Percentiles rank a stretch among this genome's conserved stretches.
These are phyloP conservation scores for Lactifluus rugatus DNA, from an alignment of 768 basidiomycete genomes.

Conservation along the genomic window DNA sequence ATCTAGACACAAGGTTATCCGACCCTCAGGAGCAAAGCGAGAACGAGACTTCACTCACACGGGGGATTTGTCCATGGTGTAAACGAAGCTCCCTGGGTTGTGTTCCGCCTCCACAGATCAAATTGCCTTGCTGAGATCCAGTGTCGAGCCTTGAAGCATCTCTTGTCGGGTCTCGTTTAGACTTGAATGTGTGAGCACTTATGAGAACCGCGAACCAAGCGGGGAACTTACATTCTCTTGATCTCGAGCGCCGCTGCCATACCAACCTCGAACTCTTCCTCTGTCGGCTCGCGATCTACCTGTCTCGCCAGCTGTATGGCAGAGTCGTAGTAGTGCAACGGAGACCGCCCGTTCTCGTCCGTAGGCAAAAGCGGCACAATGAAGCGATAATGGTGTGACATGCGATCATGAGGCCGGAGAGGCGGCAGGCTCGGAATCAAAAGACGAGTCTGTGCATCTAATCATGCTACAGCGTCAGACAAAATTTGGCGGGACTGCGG, in stretches of 20 bases:
- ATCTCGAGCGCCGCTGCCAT: constrained; percentile 55
- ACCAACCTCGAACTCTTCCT: constrained; percentile 57
- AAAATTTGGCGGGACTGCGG: background rate
- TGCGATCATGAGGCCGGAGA: constrained; percentile 61
- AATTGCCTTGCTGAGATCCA: constrained; percentile 26
- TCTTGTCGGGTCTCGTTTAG: constrained; percentile 55
- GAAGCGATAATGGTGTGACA: constrained; percentile 76
- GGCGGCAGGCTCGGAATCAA: constrained; percentile 65
- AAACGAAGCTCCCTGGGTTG: background rate
- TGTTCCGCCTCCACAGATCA: background rate
- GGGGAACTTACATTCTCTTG: constrained; percentile 42
- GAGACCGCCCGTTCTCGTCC: constrained; percentile 56
- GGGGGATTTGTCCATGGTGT: background rate
- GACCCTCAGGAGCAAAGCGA: background rate
- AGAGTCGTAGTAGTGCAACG: constrained; percentile 68
- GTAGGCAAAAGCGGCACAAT: constrained; percentile 48
- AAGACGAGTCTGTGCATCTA: constrained; percentile 59
- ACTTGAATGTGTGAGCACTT: constrained; percentile 27
- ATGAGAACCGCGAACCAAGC: background rate
- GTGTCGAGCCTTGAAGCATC: constrained; percentile 49
- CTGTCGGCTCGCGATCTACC: constrained; percentile 47
- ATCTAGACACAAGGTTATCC: background rate
- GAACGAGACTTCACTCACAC: background rate
- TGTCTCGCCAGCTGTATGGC: constrained; percentile 65
- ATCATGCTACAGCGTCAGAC: background rate